phyloP scores from a whole-genome alignment of 1,284 basidiomycete species.

The Cystobasidiaceae sp. region DNA sequence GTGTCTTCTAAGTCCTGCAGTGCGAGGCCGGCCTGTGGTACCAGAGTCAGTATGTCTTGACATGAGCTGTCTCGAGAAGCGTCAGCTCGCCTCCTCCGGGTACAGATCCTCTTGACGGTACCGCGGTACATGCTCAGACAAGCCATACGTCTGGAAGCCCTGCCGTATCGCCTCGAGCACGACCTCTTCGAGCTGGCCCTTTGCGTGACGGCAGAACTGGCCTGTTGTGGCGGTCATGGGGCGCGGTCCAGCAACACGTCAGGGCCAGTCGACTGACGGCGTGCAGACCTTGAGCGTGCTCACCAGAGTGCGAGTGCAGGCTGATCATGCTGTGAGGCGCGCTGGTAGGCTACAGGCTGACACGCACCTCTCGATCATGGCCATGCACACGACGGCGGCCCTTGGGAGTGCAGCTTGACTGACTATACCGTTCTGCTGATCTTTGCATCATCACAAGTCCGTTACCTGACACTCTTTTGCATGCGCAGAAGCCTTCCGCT shows the following conservation, averaged over 20 bases:
- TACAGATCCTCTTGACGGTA: constrained; percentile 77
- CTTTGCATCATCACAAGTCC: too few species aligned
- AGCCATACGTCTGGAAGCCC: constrained; percentile 75
- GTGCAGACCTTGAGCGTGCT: too few species aligned
- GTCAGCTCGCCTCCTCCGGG: constrained; percentile 90
- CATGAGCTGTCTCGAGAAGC: background rate
- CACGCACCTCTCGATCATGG: too few species aligned
- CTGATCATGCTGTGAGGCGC: constrained; percentile 30
- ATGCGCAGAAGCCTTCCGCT: constrained; percentile 13
- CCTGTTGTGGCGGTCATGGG: too few species aligned
- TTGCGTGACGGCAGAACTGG: constrained; percentile 90
- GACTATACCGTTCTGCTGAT: too few species aligned
- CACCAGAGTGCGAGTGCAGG: constrained; percentile 30
- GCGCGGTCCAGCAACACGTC: too few species aligned
- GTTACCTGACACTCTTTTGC: background rate
- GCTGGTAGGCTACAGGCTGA: too few species aligned
- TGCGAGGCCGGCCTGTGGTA: constrained; percentile 33
- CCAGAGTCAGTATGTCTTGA: constrained; percentile 4
- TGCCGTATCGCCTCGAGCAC: constrained; percentile 69
- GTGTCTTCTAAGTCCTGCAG: constrained; percentile 51
- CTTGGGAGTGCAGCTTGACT: too few species aligned
- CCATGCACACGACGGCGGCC: too few species aligned
- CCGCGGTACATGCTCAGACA: constrained; percentile 92
- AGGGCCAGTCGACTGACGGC: background rate
- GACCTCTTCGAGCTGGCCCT: constrained; percentile 69